A percentile compares a stretch with the other conserved stretches of the same genome.
Evolutionary conservation across 768 basidiomycete genomes (phyloP).

Genomic region (Tylopilus sp.): DNA sequence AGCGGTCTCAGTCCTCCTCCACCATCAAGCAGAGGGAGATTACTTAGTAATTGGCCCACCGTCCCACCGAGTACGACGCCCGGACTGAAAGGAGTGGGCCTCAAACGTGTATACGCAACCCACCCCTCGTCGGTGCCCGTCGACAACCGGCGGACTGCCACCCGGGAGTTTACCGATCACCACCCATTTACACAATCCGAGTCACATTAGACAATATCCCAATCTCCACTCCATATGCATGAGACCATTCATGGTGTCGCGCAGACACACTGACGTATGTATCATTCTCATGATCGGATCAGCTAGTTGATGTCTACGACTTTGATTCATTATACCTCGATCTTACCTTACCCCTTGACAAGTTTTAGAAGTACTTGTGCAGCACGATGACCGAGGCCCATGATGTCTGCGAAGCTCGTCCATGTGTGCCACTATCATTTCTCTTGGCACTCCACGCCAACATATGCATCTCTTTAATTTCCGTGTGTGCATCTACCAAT

Average conservation of each 20-base stretch:
- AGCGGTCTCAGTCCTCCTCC: constrained; percentile 5
- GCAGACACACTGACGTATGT: neutral
- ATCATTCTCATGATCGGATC: neutral
- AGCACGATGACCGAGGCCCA: neutral
- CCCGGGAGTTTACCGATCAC: too few species aligned
- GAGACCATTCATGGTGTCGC: neutral
- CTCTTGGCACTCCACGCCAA: neutral
- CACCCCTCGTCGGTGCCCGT: too few species aligned
- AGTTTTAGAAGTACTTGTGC: neutral
- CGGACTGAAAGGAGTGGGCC: neutral
- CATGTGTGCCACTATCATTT: neutral
- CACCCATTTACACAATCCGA: too few species aligned
- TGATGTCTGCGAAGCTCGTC: neutral
- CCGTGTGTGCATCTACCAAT: constrained; percentile 1
- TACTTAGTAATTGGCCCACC: neutral
- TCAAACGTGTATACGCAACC: too few species aligned
- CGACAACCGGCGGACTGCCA: too few species aligned
- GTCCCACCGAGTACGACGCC: neutral
- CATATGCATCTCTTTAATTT: neutral
- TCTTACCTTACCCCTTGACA: neutral
- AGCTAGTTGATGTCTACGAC: neutral
- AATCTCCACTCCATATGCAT: neutral
- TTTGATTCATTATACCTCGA: neutral
- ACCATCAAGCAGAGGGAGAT: neutral
- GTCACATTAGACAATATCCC: too few species aligned